Evolutionary conservation across 805 yeast genomes (phyloP), one percentile per base, ranked within the genome.

Genomic region (Clavispora fructus): DNA sequence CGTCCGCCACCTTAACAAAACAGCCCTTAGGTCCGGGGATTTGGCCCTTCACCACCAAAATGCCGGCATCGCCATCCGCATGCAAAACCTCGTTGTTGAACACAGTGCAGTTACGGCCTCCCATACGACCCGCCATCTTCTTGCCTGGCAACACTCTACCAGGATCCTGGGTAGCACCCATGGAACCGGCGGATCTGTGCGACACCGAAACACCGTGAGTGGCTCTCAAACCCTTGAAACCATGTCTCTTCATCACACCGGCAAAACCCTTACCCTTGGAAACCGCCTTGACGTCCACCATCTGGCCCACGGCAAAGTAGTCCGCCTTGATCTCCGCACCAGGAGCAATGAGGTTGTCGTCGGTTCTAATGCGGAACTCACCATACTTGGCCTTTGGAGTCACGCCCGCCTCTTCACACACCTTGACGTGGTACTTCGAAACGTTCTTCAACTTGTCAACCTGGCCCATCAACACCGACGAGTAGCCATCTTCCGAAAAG

Each of bases 71-170:
- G 40, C 84, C 89, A 63, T 87, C 91, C 10, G 84, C 84, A 61
- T 85, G 86, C 60, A 94, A 71, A 19, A 94, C 83, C 61, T 83
- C 76, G 25, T 82, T 74, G 64, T 89, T 91, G 63, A 82, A 86
- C 25, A 82, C 78, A 4, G 98, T 92, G 50, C 79, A 78, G 56
- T 73, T 74, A 45, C 78, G 75, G 51, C 80, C 83, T 55, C 99
- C 99, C 94, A 91, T 85, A 66, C 87, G 87, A 54, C 99, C 99
- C 32, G 98, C 95, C 99, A 94, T 92, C 69, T 90, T 92, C 72
- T 88, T 91, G 23, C 97, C 98, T 13, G 97, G 98, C 51, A 90
- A 73, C 44, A 90, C 88, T 73, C 99, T 86, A 60, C 96, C 97
- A 12, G 99, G 99, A 51, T 88, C 85, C 55, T 94, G 95, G 61